Evolutionary conservation across 352 stramenopile genomes (phyloP), one percentile per base, ranked within the genome.

Genomic region (Phytophthora kernoviae): DNA sequence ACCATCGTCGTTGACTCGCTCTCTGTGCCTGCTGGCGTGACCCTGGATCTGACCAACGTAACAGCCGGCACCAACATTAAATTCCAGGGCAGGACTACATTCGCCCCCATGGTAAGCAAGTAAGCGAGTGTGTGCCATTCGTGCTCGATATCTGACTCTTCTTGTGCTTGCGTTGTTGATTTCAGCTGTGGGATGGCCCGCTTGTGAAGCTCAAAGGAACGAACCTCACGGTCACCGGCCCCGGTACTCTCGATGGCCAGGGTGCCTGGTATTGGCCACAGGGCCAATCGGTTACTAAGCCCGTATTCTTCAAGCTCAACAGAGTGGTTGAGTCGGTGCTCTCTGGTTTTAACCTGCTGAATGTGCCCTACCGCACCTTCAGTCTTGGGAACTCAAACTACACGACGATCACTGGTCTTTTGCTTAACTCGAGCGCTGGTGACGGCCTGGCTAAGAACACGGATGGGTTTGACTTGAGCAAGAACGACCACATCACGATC

Each of bases 231-330:
- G 58, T 81, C 3, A 57, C 53, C 14, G 72, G 72, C 6, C 26
- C 64, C 1, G 72, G 72, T 6, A 75, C 58, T 5, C 41, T 81
- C 11, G 68, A 81, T n/a, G 72, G 72, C 17, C 68, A 78, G 39
- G 68, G 72, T 1, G 30, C 24, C 7, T 75, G 63, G 64, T 77
- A 81, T 59, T 81, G 72, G 72, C 58, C 63, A 17, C 57, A 81
- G 22, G 65, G 60, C 4, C 15, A 44, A 36, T 67, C 46, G 14
- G 60, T 78, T 40, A 68, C 53, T 0, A 56, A 60, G 4, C 72
- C 68, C 0, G 60, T 75, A 12, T 78, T 81, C 41, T 70, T 81
- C 40, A 57, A 63, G 26, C 46, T 75, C 18, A 68, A 55, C 17
- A 54, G 50, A 17, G 66, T 73, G 15, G 39, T 64, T 0, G 20